Conservation (phyloP, 306 rosid genomes). For the Quillaja saponaria region DNA sequence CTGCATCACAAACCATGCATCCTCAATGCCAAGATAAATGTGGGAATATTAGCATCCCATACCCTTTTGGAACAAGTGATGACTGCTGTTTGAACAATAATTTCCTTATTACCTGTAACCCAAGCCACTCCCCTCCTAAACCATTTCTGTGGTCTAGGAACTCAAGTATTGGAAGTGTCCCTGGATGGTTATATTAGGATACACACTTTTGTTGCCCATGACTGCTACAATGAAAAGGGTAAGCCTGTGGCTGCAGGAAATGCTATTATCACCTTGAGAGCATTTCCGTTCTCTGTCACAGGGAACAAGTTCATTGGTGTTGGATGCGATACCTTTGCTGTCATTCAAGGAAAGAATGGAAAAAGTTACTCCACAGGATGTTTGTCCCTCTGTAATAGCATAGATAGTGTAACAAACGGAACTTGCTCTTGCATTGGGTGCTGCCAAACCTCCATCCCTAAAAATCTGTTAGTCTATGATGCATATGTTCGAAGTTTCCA, state of each 20-base stretch:
- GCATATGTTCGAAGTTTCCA: accelerated
- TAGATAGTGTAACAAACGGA: neutral
- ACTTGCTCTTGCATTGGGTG: slow-evolving; percentile 46
- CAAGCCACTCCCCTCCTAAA: neutral
- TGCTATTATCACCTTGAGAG: no score
- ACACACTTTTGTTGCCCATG: neutral
- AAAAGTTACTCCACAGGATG: slow-evolving; percentile 35
- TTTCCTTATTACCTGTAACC: neutral
- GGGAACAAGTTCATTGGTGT: slow-evolving; percentile 30
- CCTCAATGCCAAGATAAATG: no score
- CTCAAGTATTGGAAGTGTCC: no score
- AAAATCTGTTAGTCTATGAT: no score
- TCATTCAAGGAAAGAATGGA: accelerated
- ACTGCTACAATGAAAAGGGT: neutral
- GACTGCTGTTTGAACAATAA: neutral
- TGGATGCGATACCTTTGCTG: slow-evolving; percentile 27
- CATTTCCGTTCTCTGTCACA: no score
- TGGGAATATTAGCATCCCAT: neutral
- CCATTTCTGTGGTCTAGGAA: no score
- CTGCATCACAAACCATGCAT: no score
- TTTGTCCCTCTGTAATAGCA: slow-evolving; percentile 11
- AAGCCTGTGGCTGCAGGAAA: no score
- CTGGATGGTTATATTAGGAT: neutral
- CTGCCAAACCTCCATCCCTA: slow-evolving; percentile 38
- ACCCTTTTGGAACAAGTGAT: neutral